phyloP scores from a whole-genome alignment of 495 filamentous ascomycete genomes.

The Entonaema liquescens region DNA sequence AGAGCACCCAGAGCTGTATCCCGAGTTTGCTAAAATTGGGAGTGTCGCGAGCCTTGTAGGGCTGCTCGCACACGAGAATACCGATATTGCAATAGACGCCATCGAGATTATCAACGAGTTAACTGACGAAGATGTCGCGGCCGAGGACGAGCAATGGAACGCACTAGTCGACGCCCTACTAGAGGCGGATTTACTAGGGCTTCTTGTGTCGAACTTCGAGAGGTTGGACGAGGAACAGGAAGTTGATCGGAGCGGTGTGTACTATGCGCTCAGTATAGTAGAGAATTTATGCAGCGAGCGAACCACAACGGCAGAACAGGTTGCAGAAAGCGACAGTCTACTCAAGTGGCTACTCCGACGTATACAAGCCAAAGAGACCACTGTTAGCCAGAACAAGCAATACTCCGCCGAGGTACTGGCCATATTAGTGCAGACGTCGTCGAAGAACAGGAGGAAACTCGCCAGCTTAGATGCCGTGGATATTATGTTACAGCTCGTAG shows the following conservation, averaged over 20 bases:
- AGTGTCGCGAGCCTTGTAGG: constrained; percentile 78
- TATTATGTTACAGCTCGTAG: constrained; percentile 79
- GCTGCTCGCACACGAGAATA: constrained; percentile 92
- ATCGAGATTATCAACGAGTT: constrained; percentile 92
- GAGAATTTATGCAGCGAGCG: constrained; percentile 83
- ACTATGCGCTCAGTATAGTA: constrained; percentile 82
- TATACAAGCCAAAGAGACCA: constrained; percentile 46
- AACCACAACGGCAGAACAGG: constrained; percentile 67
- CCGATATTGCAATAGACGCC: constrained; percentile 92
- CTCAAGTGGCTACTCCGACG: constrained; percentile 80
- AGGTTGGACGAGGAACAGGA: constrained; percentile 83
- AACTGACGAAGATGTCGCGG: constrained; percentile 92
- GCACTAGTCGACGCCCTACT: constrained; percentile 81
- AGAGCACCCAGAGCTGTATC: constrained; percentile 86
- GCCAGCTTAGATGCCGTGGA: constrained; percentile 77
- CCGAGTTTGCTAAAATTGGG: constrained; percentile 82
- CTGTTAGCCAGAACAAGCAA: constrained; percentile 86
- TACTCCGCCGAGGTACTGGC: constrained; percentile 93
- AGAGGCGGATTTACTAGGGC: constrained; percentile 81
- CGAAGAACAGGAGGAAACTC: constrained; percentile 76
- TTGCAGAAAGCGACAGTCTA: constrained; percentile 72
- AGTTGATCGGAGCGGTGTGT: constrained; percentile 82
- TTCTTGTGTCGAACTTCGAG: constrained; percentile 85
- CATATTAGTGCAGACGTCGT: constrained; percentile 68
- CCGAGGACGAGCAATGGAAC: constrained; percentile 85